phyloP scores from a whole-genome alignment of 2,329 filamentous ascomycete genomes.

The Penicillium sp. region DNA sequence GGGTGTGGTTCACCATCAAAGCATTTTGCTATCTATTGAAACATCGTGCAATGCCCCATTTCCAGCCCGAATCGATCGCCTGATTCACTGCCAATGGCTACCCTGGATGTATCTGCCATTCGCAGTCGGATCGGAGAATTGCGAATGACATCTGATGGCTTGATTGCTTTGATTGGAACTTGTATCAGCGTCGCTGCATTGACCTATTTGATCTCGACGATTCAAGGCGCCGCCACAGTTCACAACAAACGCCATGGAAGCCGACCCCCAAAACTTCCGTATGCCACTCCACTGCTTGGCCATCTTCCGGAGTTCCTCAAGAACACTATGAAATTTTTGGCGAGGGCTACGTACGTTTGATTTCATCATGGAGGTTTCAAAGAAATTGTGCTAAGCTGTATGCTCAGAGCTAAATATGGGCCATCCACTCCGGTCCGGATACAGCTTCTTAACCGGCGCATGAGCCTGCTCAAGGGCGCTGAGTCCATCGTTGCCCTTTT shows the following conservation, averaged over 20 bases:
- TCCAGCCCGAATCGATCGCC: background rate
- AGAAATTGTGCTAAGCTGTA: background rate
- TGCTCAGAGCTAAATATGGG: background rate
- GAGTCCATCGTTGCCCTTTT: constrained; percentile 12
- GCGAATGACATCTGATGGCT: background rate
- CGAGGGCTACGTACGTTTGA: background rate
- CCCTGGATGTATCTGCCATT: background rate
- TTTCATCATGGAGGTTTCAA: background rate
- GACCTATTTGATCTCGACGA: constrained; percentile 14
- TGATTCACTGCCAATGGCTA: background rate
- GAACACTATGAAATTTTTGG: constrained; percentile 1
- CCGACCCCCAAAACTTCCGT: constrained; percentile 14
- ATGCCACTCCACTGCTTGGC: constrained; percentile 13
- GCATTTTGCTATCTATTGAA: too few relatives aligned
- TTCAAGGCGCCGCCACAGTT: constrained; percentile 10
- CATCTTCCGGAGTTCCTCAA: constrained; percentile 15
- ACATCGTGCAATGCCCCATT: background rate
- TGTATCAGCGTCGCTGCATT: background rate
- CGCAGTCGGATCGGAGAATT: background rate
- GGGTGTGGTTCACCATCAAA: too few relatives aligned
- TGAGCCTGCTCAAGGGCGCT: constrained; percentile 6
- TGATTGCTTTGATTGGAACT: background rate
- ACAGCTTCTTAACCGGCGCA: background rate
- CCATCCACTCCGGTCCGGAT: background rate
- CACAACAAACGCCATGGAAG: constrained; percentile 12